Percentiles rank a stretch among this genome's conserved stretches.
phyloP scores from a whole-genome alignment of 2,329 filamentous ascomycete species.

The Xylariaceae sp. region DNA sequence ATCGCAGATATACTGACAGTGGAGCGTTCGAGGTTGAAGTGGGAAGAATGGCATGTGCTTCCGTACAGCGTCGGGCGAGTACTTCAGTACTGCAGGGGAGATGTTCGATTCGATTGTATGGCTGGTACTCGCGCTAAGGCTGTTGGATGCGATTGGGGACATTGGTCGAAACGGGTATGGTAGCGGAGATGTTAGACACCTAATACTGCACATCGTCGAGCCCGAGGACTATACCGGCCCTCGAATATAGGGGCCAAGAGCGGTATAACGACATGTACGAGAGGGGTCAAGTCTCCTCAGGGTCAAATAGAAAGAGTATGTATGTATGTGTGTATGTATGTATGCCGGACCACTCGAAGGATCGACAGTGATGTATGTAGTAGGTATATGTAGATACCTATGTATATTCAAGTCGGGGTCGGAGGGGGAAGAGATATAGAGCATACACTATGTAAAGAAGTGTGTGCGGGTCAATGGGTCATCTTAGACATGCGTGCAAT shows the following conservation, averaged over 20 bases:
- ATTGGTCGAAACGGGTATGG: constrained; percentile 26
- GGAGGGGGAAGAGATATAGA: constrained; percentile 8
- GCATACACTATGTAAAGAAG: no score
- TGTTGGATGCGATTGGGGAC: constrained; percentile 21
- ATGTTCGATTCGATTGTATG: constrained; percentile 19
- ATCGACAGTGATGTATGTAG: constrained; percentile 17
- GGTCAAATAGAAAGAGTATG: not conserved
- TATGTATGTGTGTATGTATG: constrained; percentile 1
- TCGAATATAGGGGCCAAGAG: constrained; percentile 13
- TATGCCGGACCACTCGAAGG: constrained; percentile 6
- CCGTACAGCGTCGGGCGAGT: constrained; percentile 16
- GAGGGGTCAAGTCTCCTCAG: constrained; percentile 2
- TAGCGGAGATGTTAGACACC: constrained; percentile 25
- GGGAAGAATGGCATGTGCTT: constrained; percentile 16
- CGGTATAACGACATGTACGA: constrained; percentile 20
- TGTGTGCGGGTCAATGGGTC: not conserved
- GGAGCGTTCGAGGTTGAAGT: not conserved
- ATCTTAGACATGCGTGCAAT: not conserved
- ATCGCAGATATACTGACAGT: not conserved
- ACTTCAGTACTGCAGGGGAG: constrained; percentile 15
- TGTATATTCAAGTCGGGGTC: constrained; percentile 12
- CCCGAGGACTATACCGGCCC: constrained; percentile 21
- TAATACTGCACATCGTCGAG: constrained; percentile 22
- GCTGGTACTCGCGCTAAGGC: constrained; percentile 22
- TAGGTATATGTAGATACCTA: constrained; percentile 7